phyloP scores from a whole-genome alignment of 345 rosid species.

The Toxicodendron radicans region DNA sequence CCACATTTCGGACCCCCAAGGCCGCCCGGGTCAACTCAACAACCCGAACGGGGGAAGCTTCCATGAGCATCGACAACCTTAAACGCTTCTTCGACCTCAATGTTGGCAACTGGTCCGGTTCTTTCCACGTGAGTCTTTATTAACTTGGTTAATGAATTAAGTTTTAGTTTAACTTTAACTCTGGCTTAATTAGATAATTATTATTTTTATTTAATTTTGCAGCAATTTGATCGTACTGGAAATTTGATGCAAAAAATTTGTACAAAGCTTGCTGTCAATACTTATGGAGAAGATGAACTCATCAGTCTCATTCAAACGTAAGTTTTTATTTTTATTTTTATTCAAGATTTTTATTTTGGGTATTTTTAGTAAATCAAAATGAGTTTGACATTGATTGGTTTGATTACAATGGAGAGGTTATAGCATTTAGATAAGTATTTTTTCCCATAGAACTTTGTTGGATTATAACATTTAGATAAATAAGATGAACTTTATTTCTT shows the following conservation, averaged over 20 bases:
- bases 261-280: conserved; percentile 68
- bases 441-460: too few relatives aligned
- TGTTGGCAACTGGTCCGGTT: conserved; percentile 80
- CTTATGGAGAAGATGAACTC: conserved; percentile 89
- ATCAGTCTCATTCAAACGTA: conserved; percentile 94
- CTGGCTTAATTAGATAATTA: not conserved
- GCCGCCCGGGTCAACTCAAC: conserved; percentile 39
- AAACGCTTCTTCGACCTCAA: conserved; percentile 66
- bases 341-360: too few relatives aligned
- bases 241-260: conserved; percentile 63
- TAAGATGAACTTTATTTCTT: too few relatives aligned
- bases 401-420: too few relatives aligned
- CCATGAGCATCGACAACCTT: conserved; percentile 68
- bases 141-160: not conserved
- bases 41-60: conserved; percentile 22
- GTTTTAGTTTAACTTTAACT: not conserved
- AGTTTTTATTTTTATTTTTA: conserved; percentile 14
- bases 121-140: conserved; percentile 52
- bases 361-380: too few relatives aligned
- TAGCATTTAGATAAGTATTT: too few relatives aligned
- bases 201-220: conserved; percentile 18
- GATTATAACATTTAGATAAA: too few relatives aligned
- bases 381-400: too few relatives aligned
- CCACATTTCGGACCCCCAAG: conserved; percentile 29
- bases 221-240: conserved; percentile 89